A percentile compares a stretch with the other conserved stretches of the same genome.
phyloP scores from a whole-genome alignment of 495 filamentous ascomycete species.

The Xylaria cubensis region DNA sequence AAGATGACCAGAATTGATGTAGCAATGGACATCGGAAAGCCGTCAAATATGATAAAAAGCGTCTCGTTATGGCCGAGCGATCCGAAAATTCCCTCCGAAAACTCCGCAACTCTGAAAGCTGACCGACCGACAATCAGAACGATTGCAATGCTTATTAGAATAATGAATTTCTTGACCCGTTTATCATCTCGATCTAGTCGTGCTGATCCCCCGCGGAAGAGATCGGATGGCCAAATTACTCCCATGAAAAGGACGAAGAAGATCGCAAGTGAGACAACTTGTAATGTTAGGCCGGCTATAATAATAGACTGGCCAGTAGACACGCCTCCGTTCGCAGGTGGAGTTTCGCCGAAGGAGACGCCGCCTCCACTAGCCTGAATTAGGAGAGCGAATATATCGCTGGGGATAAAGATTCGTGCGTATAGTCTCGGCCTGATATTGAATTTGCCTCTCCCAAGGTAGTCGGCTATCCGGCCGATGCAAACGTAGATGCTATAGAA shows the following conservation, averaged over 20 bases:
- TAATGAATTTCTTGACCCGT: conserved; percentile 15
- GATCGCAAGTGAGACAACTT: conserved; percentile 24
- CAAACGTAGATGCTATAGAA: conserved; percentile 28
- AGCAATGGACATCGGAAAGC: conserved; percentile 23
- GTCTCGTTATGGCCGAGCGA: conserved; percentile 17
- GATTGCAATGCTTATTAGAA: conserved; percentile 10
- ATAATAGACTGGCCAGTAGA: conserved; percentile 22
- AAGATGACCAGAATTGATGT: conserved; percentile 20
- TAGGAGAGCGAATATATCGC: conserved; percentile 26
- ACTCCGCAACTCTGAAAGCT: conserved; percentile 15
- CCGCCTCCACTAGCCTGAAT: conserved; percentile 27
- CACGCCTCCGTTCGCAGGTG: conserved; percentile 10
- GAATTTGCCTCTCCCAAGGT: conserved; percentile 29
- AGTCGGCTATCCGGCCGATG: conserved; percentile 24
- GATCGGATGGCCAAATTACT: conserved; percentile 16
- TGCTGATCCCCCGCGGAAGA: not conserved
- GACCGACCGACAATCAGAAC: conserved; percentile 23
- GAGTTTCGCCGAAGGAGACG: conserved; percentile 21
- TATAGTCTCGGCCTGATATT: conserved; percentile 28
- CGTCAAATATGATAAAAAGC: conserved; percentile 24
- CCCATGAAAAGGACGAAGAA: conserved; percentile 26
- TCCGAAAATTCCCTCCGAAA: conserved; percentile 16
- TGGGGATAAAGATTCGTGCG: conserved; percentile 30
- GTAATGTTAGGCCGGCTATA: conserved; percentile 22
- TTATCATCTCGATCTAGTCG: conserved; percentile 3